Evolutionary conservation across 2,329 filamentous ascomycete species (phyloP).

Genomic region (Talaromyces funiculosus): DNA sequence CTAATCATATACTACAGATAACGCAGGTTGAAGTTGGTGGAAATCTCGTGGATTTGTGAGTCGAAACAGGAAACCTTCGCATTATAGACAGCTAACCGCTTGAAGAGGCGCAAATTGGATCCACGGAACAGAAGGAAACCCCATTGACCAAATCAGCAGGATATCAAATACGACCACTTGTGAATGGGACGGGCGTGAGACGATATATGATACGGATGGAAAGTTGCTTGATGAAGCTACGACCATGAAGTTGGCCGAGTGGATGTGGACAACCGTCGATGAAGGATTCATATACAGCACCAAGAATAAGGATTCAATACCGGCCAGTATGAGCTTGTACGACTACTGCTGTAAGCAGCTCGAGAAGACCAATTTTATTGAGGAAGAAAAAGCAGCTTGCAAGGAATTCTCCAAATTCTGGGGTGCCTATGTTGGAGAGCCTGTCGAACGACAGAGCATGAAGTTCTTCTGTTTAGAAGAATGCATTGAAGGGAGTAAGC

Average conservation of each 20-base stretch:
- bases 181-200: constrained; percentile 48
- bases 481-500: constrained; percentile 55
- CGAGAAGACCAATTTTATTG: constrained; percentile 32
- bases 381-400: constrained; percentile 44
- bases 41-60: constrained; percentile 53
- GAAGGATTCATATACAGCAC: constrained; percentile 57
- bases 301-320: constrained; percentile 46
- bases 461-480: constrained; percentile 63
- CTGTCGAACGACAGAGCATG: constrained; percentile 55
- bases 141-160: constrained; percentile 53
- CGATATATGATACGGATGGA: constrained; percentile 46
- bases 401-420: constrained; percentile 55
- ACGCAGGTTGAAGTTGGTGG: constrained; percentile 45
- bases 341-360: constrained; percentile 53
- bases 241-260: constrained; percentile 31
- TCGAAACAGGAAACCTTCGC: not conserved
- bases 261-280: constrained; percentile 55
- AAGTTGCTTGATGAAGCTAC: constrained; percentile 32
- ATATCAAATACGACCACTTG: constrained; percentile 47
- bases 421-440: constrained; percentile 59
- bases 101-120: constrained; percentile 60
- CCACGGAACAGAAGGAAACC: constrained; percentile 56
- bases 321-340: constrained; percentile 48
- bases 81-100: constrained; percentile 15
- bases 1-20: constrained; percentile 33